Base-by-base conservation (phyloP, 148 eudicot genomes). In the Camellia japonica region DNA sequence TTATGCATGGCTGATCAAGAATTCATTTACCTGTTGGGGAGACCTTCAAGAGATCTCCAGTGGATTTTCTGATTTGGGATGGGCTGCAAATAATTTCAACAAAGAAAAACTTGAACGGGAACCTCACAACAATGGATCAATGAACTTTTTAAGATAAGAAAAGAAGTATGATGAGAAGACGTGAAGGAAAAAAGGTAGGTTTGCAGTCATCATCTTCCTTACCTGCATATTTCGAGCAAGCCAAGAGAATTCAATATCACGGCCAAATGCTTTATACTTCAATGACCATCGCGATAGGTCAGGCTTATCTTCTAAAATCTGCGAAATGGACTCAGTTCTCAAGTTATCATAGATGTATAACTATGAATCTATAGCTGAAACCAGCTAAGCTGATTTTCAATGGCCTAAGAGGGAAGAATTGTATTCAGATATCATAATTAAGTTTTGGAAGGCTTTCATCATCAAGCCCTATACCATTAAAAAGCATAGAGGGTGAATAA, bases 201-300 rank as follows among this genome's bases (percentile, higher is more conserved):
- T 12, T 30, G 8, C 67, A 30, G 42, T 55, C 56, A 60, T 60
- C 38, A 30, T 30, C 38, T 1, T 30, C 58, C 51, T 49, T 61
- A 93, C 99, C 97, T 95, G 99, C 88, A 96, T 93, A 85, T 96
- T 96, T 68, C 95, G 90, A 84, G 99, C 97, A 89, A 93, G 94
- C 99, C 99, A 96, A 84, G 99, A 93, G 82, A 90, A 96, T 65
- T 93, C 89, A 65, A 96, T 92, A 83, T 96, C 86, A 15, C 79
- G 98, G 69, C 98, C 98, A 85, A 96, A 96, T 71, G 99, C 99
- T 72, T 85, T 83, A 81, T 93, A 93, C 85, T 90, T 96, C 3
- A 96, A 89, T 2, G 92, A 88, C 99, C 99, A 95, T 66, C 88
- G 85, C 23, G 98, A 96, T 55, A 89, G 76, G 70, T 93, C 98